Evolutionary conservation across 2,329 filamentous ascomycete species (phyloP), one percentile per base, ranked within the genome.

Genomic region (Aspergillus texensis): DNA sequence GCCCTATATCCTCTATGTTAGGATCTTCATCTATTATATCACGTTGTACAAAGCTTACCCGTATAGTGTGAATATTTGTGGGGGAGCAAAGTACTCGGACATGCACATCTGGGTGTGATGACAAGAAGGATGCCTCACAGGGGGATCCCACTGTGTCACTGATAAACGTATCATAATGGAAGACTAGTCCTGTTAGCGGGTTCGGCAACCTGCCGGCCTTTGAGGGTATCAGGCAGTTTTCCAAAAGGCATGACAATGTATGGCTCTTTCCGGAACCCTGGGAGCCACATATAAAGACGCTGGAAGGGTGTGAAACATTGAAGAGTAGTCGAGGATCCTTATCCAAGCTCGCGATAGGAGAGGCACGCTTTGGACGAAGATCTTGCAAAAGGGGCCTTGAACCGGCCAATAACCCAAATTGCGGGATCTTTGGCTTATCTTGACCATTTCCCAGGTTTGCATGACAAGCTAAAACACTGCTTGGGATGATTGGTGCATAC

Each of bases 101-200:
- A 0, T 78, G 74, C 24, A 87, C 76, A 0, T 76, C 72, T 0
- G 67, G 61, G 28, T 79, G 68, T 0, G 81, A 82, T 0, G 83
- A 78, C 3, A 91, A 74, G 65, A 82, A 87, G 0, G 87, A 86
- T 0, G 84, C 87, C 71, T 91, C 88, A 61, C 87, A 89, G 0
- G 87, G 82, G 0, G 78, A 78, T 14, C 83, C 83, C 1, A 80
- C 75, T 0, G 72, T 69, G 50, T 84, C 81, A 0, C 81, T 84
- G 12, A 81, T 79, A 64, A 85, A 86, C 0, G 81, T 82, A 66
- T 89, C 87, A 62, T 88, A 91, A 65, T 91, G 88, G 56, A 91
- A 90, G 0, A 91, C 84, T 0, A 91, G 75, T 0, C 85, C 88
- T 0, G 86, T 85, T 0, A 90, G 75, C 1, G 68, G 68, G 4